Conservation (phyloP, 2,329 filamentous ascomycete species). For the Pestalotiopsis sp. region DNA sequence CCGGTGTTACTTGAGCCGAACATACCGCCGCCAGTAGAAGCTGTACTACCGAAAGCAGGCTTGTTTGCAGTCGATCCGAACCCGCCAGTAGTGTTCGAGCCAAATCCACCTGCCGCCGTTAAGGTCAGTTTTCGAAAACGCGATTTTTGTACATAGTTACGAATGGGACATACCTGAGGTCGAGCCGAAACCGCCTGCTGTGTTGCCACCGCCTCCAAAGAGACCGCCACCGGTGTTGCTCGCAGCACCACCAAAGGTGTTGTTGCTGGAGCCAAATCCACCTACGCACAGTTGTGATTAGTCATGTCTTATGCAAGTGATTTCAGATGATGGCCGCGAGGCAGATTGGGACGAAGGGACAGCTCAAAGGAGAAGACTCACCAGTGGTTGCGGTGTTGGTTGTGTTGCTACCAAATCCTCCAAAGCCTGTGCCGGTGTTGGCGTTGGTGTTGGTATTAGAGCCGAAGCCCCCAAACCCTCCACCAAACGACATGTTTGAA, state of each 20-base stretch:
- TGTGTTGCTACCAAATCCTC: slow-evolving; percentile 39
- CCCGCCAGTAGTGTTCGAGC: slow-evolving; percentile 33
- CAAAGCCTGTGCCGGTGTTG: slow-evolving; percentile 31
- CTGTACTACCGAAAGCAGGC: slow-evolving; percentile 30
- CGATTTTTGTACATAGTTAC: neutral
- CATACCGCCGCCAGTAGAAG: slow-evolving; percentile 47
- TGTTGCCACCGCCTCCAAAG: slow-evolving; percentile 40
- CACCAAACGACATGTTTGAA: slow-evolving; percentile 28
- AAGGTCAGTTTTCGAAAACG: slow-evolving; percentile 21
- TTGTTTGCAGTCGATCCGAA: slow-evolving; percentile 19
- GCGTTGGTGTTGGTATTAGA: slow-evolving; percentile 39
- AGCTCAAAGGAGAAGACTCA: slow-evolving; percentile 14
- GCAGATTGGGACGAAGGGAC: neutral
- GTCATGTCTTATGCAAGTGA: slow-evolving; percentile 19
- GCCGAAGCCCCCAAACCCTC: slow-evolving; percentile 56
- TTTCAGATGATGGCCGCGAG: neutral
- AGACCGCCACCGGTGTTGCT: slow-evolving; percentile 37
- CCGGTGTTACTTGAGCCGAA: slow-evolving; percentile 43
- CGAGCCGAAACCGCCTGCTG: slow-evolving; percentile 33
- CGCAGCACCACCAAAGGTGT: slow-evolving; percentile 32
- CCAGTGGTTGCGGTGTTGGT: slow-evolving; percentile 33
- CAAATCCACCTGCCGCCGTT: slow-evolving; percentile 34
- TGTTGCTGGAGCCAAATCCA: slow-evolving; percentile 38
- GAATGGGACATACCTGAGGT: slow-evolving; percentile 38
- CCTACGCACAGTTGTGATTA: slow-evolving; percentile 23